Evolutionary conservation across 257 asterid genomes (phyloP), one percentile per base, ranked within the genome.

Genomic region (Verbascum thapsus): DNA sequence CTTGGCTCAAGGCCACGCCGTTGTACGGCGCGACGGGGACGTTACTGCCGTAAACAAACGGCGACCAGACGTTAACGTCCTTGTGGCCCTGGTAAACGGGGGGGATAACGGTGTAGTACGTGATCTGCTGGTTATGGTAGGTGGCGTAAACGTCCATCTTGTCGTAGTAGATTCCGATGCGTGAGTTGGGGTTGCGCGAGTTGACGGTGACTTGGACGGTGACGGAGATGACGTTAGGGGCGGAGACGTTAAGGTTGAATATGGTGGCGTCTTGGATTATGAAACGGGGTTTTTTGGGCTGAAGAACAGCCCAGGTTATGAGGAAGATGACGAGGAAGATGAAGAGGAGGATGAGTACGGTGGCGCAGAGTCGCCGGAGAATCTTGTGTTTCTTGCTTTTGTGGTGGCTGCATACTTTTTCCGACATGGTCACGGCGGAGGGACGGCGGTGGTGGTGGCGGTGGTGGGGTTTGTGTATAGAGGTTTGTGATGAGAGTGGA

Each of bases 261-360:
- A 94, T 77, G 70, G 99, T 94, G 66, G 96, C 96, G 83, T 94
- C 99, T 53, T 94, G 91, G 83, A 94, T 91, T 64, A 55, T 61
- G 74, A 94, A 94, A 4, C 87, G 78, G 15, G 99, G 97, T 45
- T 85, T 89, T 13, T 68, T 77, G 16, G 99, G 99, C 56, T 87
- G 94, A 19, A 94, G 87, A 3, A 84, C 35, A 18, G 96, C 96
- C 97, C 97, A 89, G 0, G 70, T 35, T 13, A 90, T 10, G 66
- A 94, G 95, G 79, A 87, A 2, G 2, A 70, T 3, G 7, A 89
- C 1, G 3, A 89, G 86, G 71, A 78, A 0, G 59, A 90, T 41
- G 87, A 92, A 79, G 68, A 0, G 0, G 59, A 79, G 0, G 72
- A 84, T 26, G 0, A 85, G 78, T 0, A 82, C 12, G 0, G 68